Conservation (phyloP, 495 filamentous ascomycete genomes). For the Trichoderma virens region DNA sequence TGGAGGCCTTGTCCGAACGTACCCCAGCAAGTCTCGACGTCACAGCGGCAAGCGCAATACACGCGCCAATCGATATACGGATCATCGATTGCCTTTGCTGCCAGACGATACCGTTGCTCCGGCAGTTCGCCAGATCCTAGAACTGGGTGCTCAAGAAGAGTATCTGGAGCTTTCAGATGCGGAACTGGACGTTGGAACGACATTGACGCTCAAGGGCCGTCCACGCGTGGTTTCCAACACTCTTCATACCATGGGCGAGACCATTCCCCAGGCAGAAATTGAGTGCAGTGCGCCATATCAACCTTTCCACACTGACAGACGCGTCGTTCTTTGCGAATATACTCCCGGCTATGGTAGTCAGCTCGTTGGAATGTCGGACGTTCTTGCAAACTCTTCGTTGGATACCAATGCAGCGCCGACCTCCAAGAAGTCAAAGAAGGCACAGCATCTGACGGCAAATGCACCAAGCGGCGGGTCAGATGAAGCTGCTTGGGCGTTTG, state of each 20-base stretch:
- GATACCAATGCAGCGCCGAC: conserved; percentile 20
- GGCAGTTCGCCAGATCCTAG: conserved; percentile 35
- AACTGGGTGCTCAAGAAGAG: conserved; percentile 24
- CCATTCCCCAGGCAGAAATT: conserved; percentile 83
- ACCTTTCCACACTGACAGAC: conserved; percentile 80
- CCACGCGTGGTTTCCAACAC: neutral
- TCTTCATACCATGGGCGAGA: conserved; percentile 26
- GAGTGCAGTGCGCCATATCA: conserved; percentile 87
- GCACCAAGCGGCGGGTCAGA: neutral
- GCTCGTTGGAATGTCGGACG: conserved; percentile 23
- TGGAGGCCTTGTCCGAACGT: conserved; percentile 53
- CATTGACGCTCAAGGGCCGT: conserved; percentile 28
- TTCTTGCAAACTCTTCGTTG: conserved; percentile 22
- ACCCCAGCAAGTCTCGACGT: conserved; percentile 49
- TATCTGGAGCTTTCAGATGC: conserved; percentile 40
- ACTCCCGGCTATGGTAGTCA: neutral
- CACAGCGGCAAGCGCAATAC: conserved; percentile 28
- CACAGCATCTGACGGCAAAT: neutral
- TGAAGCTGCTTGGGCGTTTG: conserved; percentile 59
- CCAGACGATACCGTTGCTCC: conserved; percentile 41
- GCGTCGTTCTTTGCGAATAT: conserved; percentile 58
- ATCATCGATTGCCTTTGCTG: conserved; percentile 56
- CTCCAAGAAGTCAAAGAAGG: conserved; percentile 14
- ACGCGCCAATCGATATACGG: conserved; percentile 48
- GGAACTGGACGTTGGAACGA: conserved; percentile 34